Conservation (phyloP, 257 asterid genomes). For the Solanum pennellii region DNA sequence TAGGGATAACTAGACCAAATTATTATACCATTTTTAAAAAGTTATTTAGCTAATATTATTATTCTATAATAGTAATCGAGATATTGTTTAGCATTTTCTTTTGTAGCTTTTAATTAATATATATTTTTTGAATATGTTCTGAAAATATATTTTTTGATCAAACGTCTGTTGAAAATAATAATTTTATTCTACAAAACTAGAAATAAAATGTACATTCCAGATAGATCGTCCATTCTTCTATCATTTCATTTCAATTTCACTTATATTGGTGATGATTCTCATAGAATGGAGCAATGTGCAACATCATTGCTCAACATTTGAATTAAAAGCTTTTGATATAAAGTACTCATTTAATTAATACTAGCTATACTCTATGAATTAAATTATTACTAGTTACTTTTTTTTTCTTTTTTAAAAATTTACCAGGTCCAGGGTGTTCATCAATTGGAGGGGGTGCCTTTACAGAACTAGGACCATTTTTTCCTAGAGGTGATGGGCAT, state of each 20-base stretch:
- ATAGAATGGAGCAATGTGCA: background rate
- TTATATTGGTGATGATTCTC: background rate
- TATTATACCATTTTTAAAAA: background rate
- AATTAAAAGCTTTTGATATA: background rate
- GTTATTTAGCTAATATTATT: background rate
- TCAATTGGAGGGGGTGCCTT: constrained; percentile 35
- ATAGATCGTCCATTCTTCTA: background rate
- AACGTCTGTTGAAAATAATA: too few species aligned
- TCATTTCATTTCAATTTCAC: background rate
- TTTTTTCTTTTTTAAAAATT: background rate
- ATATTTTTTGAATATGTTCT: too few species aligned
- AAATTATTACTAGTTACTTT: background rate
- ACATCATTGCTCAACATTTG: background rate
- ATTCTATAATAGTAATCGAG: background rate
- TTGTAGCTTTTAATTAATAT: too few species aligned
- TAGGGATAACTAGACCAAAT: background rate
- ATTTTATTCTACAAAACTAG: too few species aligned
- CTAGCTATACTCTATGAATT: background rate
- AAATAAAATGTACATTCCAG: background rate
- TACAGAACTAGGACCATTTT: constrained; percentile 32
- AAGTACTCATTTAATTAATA: background rate
- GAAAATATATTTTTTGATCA: too few species aligned
- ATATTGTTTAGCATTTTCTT: background rate
- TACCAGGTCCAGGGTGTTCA: constrained; percentile 29
- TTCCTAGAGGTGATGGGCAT: constrained; percentile 24